These are phyloP conservation scores for Neocallimastix lanati DNA, from an alignment of 192 early-diverging fungal genomes.

Conservation along the genomic window DNA sequence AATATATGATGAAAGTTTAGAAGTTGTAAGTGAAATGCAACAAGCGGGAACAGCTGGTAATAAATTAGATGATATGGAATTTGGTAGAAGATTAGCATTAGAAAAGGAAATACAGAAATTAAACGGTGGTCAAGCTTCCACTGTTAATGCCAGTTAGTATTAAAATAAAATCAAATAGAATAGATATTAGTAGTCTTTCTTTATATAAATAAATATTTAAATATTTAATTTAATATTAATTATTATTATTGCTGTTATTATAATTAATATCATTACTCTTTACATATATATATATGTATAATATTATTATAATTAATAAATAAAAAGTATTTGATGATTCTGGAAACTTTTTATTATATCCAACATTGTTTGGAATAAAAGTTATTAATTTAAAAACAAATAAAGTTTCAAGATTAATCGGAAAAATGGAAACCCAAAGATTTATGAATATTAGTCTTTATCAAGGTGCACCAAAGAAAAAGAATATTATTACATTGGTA, in stretches of 20 bases:
- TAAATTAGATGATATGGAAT: slow-evolving; percentile 93
- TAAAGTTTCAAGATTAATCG: slow-evolving; percentile 64
- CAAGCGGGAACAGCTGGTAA: slow-evolving; percentile 56
- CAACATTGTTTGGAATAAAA: slow-evolving; percentile 91
- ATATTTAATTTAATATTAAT: too few species aligned
- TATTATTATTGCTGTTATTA: too few species aligned
- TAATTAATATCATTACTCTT: background rate
- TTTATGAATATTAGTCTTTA: slow-evolving; percentile 77
- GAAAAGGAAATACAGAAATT: slow-evolving; percentile 61
- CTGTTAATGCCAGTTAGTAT: slow-evolving; percentile 44
- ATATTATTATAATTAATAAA: background rate
- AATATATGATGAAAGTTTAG: slow-evolving; percentile 80
- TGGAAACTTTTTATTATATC: slow-evolving; percentile 70
- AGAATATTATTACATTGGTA: slow-evolving; percentile 51
- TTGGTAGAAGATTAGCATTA: slow-evolving; percentile 74
- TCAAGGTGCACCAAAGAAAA: slow-evolving; percentile 76
- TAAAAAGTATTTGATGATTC: slow-evolving; percentile 73
- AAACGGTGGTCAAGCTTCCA: slow-evolving; percentile 42
- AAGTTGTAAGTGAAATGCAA: slow-evolving; percentile 71
- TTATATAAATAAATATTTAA: too few species aligned
- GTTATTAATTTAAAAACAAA: slow-evolving; percentile 72
- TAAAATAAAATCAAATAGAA: too few species aligned
- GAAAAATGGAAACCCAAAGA: slow-evolving; percentile 77
- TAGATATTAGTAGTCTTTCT: too few species aligned
- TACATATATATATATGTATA: background rate